Base-by-base conservation (phyloP, 495 filamentous ascomycete genomes). In the Astrocystis sublimbata region DNA sequence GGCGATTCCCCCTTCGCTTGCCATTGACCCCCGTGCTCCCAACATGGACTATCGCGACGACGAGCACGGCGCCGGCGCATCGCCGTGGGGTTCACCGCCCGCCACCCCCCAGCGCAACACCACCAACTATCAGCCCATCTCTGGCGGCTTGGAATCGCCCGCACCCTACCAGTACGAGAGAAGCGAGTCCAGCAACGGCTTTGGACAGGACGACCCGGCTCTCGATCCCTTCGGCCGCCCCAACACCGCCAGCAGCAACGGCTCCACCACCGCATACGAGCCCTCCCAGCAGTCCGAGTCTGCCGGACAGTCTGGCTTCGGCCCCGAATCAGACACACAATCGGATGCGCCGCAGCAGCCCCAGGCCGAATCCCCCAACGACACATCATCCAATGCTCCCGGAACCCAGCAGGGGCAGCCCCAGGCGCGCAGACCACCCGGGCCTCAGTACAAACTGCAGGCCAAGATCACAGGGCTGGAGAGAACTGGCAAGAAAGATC, bases 401-500 rank as follows among this genome's bases (percentile, higher is more conserved):
- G 47, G 26, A 28, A 28, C 40, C 33, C 64, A 55, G 12, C 65
- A 60, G 21, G 53, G 60, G 3, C 68, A 66, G 26, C 68, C n/a
- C n/a, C n/a, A 70, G 33, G 56, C 68, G 63, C 70, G 75, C 71
- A 65, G 81, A 79, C 75, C 75, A 47, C 73, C 80, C 5, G 80
- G 79, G 24, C 90, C 88, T 40, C 83, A 88, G 41, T 93, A 92
- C 75, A 94, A 90, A 69, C 81, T 99, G 33, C 91, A 96, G 71
- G 93, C 89, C 10, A 98, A 96, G 75, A 90, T 99, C 62, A 97
- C 92, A 2, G 92, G 88, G 12, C 78, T 99, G 30, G 96, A 99
- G 74, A 80, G 96, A 47, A 93, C 90, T 7, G 93, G 93, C 19
- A 89, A 93, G 69, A 99, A 98, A 73, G 96, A 98, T 70, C 92